Evolutionary conservation across 768 basidiomycete species (phyloP).

Genomic region (Harrya chromipes): DNA sequence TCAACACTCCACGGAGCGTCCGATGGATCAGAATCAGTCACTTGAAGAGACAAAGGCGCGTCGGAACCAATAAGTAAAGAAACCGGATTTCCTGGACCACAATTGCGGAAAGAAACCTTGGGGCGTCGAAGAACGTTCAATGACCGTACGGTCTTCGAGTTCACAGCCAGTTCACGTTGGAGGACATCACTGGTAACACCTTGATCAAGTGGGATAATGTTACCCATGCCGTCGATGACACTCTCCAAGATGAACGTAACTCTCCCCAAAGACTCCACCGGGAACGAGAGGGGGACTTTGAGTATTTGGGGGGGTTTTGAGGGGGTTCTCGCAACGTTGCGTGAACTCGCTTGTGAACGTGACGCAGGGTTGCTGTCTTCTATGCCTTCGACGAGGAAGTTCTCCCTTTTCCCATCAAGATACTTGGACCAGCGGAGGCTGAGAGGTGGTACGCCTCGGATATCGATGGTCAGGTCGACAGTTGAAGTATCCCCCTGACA

Average conservation of each 20-base stretch:
- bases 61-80: conserved; percentile 72
- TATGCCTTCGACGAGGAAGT: conserved; percentile 81
- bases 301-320: conserved; percentile 50
- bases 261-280: conserved; percentile 60
- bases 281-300: conserved; percentile 63
- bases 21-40: conserved; percentile 53
- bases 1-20: conserved; percentile 69
- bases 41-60: conserved; percentile 50
- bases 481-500: conserved; percentile 68
- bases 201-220: conserved; percentile 51
- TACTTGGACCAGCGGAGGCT: conserved; percentile 75
- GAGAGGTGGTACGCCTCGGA: conserved; percentile 73
- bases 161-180: conserved; percentile 28
- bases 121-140: conserved; percentile 72
- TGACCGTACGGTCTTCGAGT: conserved; percentile 53
- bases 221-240: conserved; percentile 81
- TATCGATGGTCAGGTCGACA: conserved; percentile 57
- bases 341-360: conserved; percentile 24
- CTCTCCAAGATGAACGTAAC: conserved; percentile 76
- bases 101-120: conserved; percentile 67
- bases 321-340: conserved; percentile 19
- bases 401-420: conserved; percentile 61
- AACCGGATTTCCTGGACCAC: conserved; percentile 66
- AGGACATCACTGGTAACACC: conserved; percentile 24
- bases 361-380: conserved; percentile 50